These are phyloP conservation scores for Erysimum pusillum DNA, from an alignment of 441 rosid species.

Conservation along the genomic window DNA sequence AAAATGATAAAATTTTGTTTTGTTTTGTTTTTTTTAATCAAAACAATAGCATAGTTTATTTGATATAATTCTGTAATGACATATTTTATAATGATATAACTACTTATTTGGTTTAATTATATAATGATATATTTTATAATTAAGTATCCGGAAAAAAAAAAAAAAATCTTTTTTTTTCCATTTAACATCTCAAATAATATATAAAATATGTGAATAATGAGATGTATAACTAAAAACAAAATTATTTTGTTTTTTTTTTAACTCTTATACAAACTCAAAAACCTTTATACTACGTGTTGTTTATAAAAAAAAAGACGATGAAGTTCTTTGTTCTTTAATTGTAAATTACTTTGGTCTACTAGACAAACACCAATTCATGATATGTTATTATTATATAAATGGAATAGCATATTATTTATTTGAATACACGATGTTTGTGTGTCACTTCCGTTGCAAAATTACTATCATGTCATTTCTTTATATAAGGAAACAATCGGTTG, in stretches of 20 bases:
- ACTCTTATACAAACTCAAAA: background rate
- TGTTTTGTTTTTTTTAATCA: too few relatives aligned
- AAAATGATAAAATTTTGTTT: too few relatives aligned
- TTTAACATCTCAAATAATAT: too few relatives aligned
- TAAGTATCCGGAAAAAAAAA: too few relatives aligned
- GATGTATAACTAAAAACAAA: background rate
- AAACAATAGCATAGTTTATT: background rate
- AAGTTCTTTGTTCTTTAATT: background rate
- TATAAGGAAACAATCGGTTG: background rate
- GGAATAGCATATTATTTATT: background rate
- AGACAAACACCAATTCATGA: background rate
- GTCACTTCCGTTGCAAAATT: constrained; percentile 3
- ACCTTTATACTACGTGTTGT: background rate
- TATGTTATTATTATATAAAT: background rate
- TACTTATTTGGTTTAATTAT: too few relatives aligned
- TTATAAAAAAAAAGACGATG: background rate
- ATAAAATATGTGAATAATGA: background rate
- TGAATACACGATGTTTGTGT: background rate
- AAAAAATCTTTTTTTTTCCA: too few relatives aligned
- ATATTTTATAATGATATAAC: too few relatives aligned
- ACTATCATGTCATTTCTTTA: background rate
- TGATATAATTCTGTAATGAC: too few relatives aligned
- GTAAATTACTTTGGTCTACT: background rate
- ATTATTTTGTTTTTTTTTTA: background rate
- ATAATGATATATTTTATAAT: too few relatives aligned